These are phyloP conservation scores for Globisporangium iwayamae DNA, from an alignment of 352 stramenopile species.

Conservation along the genomic window DNA sequence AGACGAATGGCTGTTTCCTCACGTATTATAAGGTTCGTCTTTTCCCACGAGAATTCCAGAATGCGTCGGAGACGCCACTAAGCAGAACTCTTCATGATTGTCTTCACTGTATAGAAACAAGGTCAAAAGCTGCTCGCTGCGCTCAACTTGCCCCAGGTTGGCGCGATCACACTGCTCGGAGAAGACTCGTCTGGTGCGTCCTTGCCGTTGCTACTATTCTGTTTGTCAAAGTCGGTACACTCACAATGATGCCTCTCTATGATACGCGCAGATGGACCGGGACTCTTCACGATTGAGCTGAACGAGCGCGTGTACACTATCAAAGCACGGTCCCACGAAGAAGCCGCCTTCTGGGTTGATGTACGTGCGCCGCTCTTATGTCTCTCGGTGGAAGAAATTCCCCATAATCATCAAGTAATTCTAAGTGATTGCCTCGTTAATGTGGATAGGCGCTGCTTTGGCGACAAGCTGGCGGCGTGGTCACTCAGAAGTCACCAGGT, in stretches of 20 bases:
- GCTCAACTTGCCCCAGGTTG: constrained; percentile 92
- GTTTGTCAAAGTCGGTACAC: not conserved
- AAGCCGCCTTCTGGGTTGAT: constrained; percentile 86
- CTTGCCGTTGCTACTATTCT: not conserved
- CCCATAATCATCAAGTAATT: not conserved
- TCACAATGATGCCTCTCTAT: not conserved
- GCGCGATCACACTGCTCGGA: constrained; percentile 65
- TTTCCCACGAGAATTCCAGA: not conserved
- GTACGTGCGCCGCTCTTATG: constrained; percentile 17
- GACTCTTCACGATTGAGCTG: constrained; percentile 87
- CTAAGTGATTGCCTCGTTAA: not conserved
- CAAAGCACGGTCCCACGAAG: constrained; percentile 83
- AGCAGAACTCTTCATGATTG: too few relatives aligned
- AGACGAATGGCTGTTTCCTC: constrained; percentile 97
- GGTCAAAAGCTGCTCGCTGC: constrained; percentile 92
- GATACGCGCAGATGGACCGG: constrained; percentile 52
- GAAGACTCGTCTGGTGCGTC: constrained; percentile 62
- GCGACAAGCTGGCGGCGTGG: constrained; percentile 73
- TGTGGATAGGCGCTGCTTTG: constrained; percentile 62
- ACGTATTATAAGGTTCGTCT: constrained; percentile 96
- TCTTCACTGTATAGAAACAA: constrained; percentile 61
- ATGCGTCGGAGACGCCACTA: not conserved
- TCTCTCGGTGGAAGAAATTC: not conserved
- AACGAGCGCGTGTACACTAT: constrained; percentile 91
- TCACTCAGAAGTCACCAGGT: constrained; percentile 74